phyloP scores from a whole-genome alignment of 2,329 filamentous ascomycete species.

The Phoma herbarum region DNA sequence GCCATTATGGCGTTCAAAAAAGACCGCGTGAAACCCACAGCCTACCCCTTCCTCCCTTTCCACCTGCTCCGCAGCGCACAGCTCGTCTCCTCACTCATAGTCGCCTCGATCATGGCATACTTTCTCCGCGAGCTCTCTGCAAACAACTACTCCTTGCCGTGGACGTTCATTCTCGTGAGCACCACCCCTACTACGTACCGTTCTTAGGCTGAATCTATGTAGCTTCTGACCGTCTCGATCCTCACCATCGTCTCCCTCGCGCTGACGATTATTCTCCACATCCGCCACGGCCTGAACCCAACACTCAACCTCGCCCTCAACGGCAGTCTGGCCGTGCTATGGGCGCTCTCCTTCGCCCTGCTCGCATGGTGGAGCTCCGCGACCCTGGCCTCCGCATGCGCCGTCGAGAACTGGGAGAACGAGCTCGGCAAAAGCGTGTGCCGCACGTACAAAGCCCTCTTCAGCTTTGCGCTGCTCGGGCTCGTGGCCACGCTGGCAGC shows the following conservation, averaged over 20 bases:
- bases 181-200: not conserved
- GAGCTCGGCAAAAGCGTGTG: slow-evolving; percentile 65
- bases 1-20: slow-evolving; percentile 27
- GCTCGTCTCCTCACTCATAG: slow-evolving; percentile 57
- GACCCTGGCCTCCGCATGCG: slow-evolving; percentile 63
- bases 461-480: slow-evolving; percentile 63
- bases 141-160: slow-evolving; percentile 63
- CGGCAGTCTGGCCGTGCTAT: slow-evolving; percentile 58
- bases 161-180: slow-evolving; percentile 68
- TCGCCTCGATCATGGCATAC: slow-evolving; percentile 63
- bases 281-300: slow-evolving; percentile 62
- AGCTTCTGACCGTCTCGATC: slow-evolving; percentile 63
- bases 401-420: slow-evolving; percentile 61
- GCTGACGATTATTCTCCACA: slow-evolving; percentile 61
- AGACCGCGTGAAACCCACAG: slow-evolving; percentile 50
- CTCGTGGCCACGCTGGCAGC: slow-evolving; percentile 58
- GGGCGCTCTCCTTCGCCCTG: slow-evolving; percentile 62
- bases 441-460: slow-evolving; percentile 67
- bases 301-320: slow-evolving; percentile 62
- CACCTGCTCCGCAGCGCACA: slow-evolving; percentile 54
- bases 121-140: slow-evolving; percentile 64
- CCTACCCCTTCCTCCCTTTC: slow-evolving; percentile 56
- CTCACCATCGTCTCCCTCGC: slow-evolving; percentile 60
- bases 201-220: slow-evolving; percentile 4
- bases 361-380: slow-evolving; percentile 63